Evolutionary conservation across 148 eudicot genomes (phyloP), one percentile per base, ranked within the genome.

Genomic region (Pouteria glomerata): DNA sequence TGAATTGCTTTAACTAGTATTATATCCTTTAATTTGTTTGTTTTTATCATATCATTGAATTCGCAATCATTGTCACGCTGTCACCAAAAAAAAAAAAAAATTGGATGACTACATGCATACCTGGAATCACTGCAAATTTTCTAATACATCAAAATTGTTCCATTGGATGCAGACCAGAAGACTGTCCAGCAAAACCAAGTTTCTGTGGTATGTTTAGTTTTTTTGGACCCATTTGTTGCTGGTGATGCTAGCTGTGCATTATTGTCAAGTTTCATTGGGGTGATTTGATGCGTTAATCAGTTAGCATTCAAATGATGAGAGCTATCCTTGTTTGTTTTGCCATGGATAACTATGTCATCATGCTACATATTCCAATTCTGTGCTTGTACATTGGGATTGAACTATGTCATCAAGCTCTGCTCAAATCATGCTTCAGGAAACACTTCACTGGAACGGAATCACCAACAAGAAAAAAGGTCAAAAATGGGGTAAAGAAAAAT

Each of bases 101-200:
- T 68, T 53, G 56, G 42, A 50, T 31, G 0, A 30, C 62, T 63
- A 53, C 62, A 51, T 63, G 41, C 16, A 53, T 63, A n/a, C 53
- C 47, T n/a, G n/a, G 41, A 4, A 39, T 13, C 63, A 53, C 51
- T 41, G 53, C 19, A 37, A 16, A 37, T 48, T 69, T 57, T 53
- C 56, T 74, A 23, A 59, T 57, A 66, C 50, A 21, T 48, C 14
- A 26, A 14, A 52, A 45, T 41, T 77, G 5, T 59, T 65, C 37
- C 65, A 33, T 62, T 72, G 42, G 63, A 60, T 76, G 80, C 91
- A 87, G 95, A 76, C 19, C 72, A 79, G 47, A 77, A 79, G 47
- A 77, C 71, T 80, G 68, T 79, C 57, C 82, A 78, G 69, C 74
- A 74, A 69, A 70, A 71, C 71, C 80, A 74, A 58, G 86, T 68